Percentiles rank a stretch among this genome's conserved stretches.
phyloP scores from a whole-genome alignment of 306 rosid genomes.

The Fragaria vesca region DNA sequence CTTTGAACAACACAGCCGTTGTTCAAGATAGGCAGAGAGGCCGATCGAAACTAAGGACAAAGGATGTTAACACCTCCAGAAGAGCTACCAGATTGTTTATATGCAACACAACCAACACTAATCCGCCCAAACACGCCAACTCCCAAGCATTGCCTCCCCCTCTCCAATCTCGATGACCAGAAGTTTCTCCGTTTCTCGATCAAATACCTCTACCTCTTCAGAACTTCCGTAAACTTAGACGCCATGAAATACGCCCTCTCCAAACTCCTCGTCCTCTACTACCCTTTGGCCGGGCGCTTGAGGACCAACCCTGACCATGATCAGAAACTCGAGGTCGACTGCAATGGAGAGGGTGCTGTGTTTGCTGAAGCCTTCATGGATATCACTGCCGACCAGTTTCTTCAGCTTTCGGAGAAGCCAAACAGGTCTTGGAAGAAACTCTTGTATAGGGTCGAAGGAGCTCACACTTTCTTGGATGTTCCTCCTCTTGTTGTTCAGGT shows the following conservation, averaged over 20 bases:
- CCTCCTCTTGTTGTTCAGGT: conserved; percentile 95
- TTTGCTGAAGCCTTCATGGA: conserved; percentile 82
- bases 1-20: neutral
- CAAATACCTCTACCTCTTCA: conserved; percentile 66
- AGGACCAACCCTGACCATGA: conserved; percentile 34
- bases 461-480: conserved; percentile 60
- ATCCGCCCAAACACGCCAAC: conserved; percentile 61
- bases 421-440: conserved; percentile 80
- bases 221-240: conserved; percentile 43
- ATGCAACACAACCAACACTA: conserved; percentile 34
- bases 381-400: conserved; percentile 48
- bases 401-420: conserved; percentile 46
- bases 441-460: conserved; percentile 47
- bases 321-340: conserved; percentile 70
- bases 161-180: conserved; percentile 86
- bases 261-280: conserved; percentile 63
- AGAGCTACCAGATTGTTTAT: conserved; percentile 75
- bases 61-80: conserved; percentile 49
- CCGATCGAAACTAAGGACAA: neutral
- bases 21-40: neutral
- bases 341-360: conserved; percentile 79
- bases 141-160: conserved; percentile 63
- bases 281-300: conserved; percentile 86
- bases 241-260: conserved; percentile 56
- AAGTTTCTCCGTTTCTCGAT: conserved; percentile 78